Evolutionary conservation across 768 basidiomycete genomes (phyloP).

Genomic region (Auricularia auricula-judae): DNA sequence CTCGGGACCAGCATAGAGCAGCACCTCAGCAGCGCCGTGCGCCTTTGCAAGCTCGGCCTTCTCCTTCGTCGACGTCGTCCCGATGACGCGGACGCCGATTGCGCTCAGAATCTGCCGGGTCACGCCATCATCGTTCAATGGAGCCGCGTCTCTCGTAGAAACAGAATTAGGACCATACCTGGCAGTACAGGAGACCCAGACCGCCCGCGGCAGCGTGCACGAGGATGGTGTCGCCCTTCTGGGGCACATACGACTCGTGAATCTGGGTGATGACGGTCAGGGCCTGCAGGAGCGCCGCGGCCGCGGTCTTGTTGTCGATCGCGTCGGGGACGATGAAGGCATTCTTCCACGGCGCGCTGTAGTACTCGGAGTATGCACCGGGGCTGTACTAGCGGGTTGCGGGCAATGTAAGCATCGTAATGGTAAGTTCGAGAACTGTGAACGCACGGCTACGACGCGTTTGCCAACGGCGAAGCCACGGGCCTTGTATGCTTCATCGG

Average conservation of each 20-base stretch:
- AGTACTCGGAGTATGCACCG: conserved; percentile 56
- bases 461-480: conserved; percentile 58
- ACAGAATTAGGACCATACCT: conserved; percentile 14
- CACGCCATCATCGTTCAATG: conserved; percentile 28
- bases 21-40: conserved; percentile 79
- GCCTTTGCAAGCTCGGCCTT: conserved; percentile 74
- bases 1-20: conserved; percentile 46
- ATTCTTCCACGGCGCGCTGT: conserved; percentile 49
- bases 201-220: conserved; percentile 92
- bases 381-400: conserved; percentile 12
- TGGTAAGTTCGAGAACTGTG: neutral
- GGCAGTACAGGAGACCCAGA: conserved; percentile 38
- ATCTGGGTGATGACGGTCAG: conserved; percentile 58
- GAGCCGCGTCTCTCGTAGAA: neutral
- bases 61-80: conserved; percentile 75
- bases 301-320: conserved; percentile 51
- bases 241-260: conserved; percentile 76
- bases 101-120: conserved; percentile 58
- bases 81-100: conserved; percentile 82
- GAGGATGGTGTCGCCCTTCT: conserved; percentile 68
- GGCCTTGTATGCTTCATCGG: conserved; percentile 53
- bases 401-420: neutral
- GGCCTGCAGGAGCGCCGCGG: conserved; percentile 61
- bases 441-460: conserved; percentile 56
- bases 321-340: conserved; percentile 55